phyloP scores from a whole-genome alignment of 2,329 filamentous ascomycete species.

The Escovopsis sp. region DNA sequence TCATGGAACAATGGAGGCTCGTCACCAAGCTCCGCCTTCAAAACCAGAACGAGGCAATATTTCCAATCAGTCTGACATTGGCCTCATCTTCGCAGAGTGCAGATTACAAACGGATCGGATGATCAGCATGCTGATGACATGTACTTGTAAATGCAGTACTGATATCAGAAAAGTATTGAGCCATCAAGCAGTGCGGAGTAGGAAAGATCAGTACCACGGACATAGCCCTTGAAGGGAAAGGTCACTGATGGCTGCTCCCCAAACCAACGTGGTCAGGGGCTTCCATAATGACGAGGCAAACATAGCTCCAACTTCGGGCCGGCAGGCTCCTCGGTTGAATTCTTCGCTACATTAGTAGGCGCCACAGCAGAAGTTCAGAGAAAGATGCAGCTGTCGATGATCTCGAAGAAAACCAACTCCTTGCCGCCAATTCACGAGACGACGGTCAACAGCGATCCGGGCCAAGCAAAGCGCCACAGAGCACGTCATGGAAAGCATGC shows the following conservation, averaged over 20 bases:
- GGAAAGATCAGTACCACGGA: too few relatives aligned
- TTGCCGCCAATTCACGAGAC: slow-evolving; percentile 34
- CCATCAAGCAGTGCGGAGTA: too few relatives aligned
- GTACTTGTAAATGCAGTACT: too few relatives aligned
- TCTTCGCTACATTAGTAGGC: slow-evolving; percentile 27
- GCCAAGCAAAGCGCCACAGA: slow-evolving; percentile 20
- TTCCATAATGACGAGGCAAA: slow-evolving; percentile 26
- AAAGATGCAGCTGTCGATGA: slow-evolving; percentile 36
- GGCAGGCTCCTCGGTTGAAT: slow-evolving; percentile 19
- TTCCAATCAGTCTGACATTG: too few relatives aligned
- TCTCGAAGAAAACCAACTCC: slow-evolving; percentile 34
- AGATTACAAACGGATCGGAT: too few relatives aligned
- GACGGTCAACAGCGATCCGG: slow-evolving; percentile 24
- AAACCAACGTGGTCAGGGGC: slow-evolving; percentile 28
- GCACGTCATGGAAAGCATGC: too few relatives aligned
- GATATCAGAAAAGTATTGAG: too few relatives aligned
- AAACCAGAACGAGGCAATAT: too few relatives aligned
- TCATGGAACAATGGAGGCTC: too few relatives aligned
- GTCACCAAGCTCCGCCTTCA: too few relatives aligned
- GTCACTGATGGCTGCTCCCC: slow-evolving; percentile 28
- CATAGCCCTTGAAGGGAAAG: slow-evolving; percentile 32
- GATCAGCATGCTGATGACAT: too few relatives aligned
- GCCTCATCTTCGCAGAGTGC: too few relatives aligned
- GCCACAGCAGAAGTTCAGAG: slow-evolving; percentile 32
- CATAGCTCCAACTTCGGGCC: slow-evolving; percentile 24